phyloP scores from a whole-genome alignment of 2,329 filamentous ascomycete genomes.

The Talaromyces islandicus region DNA sequence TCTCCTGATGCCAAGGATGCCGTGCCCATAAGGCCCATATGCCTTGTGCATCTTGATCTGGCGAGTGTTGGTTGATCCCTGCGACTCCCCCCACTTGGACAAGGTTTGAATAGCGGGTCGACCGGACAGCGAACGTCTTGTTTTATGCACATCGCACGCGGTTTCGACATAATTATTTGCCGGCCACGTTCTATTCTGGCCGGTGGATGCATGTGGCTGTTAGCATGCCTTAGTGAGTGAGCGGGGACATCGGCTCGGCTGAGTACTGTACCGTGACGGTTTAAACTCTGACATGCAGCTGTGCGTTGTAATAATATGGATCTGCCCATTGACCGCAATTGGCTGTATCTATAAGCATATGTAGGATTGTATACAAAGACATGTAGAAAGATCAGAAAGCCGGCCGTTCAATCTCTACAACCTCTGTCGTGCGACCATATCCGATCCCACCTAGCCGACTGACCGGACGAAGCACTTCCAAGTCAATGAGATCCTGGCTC shows the following conservation, averaged over 20 bases:
- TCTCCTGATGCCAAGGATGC: background rate
- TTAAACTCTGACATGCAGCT: background rate
- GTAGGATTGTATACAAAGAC: background rate
- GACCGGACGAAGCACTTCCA: slow-evolving; percentile 69
- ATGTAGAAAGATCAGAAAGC: background rate
- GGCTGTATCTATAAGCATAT: background rate
- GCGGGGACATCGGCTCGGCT: background rate
- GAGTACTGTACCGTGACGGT: background rate
- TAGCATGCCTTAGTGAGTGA: background rate
- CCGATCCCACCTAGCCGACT: slow-evolving; percentile 79
- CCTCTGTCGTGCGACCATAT: slow-evolving; percentile 67
- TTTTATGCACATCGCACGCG: background rate
- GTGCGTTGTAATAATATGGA: background rate
- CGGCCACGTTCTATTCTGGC: background rate
- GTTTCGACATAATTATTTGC: background rate
- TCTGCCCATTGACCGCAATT: background rate
- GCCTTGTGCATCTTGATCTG: background rate
- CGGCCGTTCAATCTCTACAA: slow-evolving; percentile 63
- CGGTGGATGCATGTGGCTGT: background rate
- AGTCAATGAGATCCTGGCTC: slow-evolving; percentile 67
- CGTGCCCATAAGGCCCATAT: background rate
- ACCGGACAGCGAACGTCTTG: background rate
- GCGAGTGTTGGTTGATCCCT: background rate
- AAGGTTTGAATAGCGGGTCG: background rate
- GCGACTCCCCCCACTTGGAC: background rate